These are phyloP conservation scores for Kodamaea plutei DNA, from an alignment of 1,139 yeast species.

Conservation along the genomic window DNA sequence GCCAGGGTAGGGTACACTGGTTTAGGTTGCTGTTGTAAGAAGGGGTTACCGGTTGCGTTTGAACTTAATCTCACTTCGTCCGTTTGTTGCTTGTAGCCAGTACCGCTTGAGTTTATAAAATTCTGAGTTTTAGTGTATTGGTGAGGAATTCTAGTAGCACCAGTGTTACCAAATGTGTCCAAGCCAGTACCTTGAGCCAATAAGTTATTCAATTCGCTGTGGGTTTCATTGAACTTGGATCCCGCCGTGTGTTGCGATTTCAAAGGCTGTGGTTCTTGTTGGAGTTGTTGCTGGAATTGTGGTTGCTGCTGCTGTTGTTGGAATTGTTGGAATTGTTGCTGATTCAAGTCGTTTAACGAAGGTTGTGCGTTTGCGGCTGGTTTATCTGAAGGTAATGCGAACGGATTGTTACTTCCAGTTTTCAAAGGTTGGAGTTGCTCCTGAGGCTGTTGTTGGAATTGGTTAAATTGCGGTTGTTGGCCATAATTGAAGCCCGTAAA, in stretches of 20 bases:
- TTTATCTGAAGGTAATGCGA: constrained; percentile 49
- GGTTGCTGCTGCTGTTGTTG: constrained; percentile 21
- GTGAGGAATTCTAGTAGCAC: constrained; percentile 84
- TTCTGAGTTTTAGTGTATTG: constrained; percentile 83
- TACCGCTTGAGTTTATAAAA: constrained; percentile 83
- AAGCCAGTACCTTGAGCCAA: constrained; percentile 87
- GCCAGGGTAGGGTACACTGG: constrained; percentile 15
- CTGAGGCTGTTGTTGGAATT: constrained; percentile 19
- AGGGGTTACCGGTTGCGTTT: constrained; percentile 64
- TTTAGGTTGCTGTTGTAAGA: constrained; percentile 47
- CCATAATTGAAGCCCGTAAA: constrained; percentile 34
- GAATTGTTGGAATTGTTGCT: constrained; percentile 22
- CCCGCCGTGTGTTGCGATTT: constrained; percentile 32
- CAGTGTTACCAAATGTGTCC: constrained; percentile 95
- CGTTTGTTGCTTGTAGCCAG: constrained; percentile 62
- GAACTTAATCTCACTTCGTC: constrained; percentile 37
- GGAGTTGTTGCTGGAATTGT: constrained; percentile 25
- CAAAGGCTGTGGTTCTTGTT: constrained; percentile 22
- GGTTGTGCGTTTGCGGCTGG: constrained; percentile 16
- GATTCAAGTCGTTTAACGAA: constrained; percentile 18
- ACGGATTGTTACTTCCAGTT: constrained; percentile 90
- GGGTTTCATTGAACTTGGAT: constrained; percentile 51
- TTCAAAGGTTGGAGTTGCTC: constrained; percentile 53
- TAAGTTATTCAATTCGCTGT: constrained; percentile 64
- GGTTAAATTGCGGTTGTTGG: constrained; percentile 10